A percentile compares a stretch with the other conserved stretches of the same genome.
phyloP scores from a whole-genome alignment of 148 eudicot species.

The Rhododendron griersonianum region DNA sequence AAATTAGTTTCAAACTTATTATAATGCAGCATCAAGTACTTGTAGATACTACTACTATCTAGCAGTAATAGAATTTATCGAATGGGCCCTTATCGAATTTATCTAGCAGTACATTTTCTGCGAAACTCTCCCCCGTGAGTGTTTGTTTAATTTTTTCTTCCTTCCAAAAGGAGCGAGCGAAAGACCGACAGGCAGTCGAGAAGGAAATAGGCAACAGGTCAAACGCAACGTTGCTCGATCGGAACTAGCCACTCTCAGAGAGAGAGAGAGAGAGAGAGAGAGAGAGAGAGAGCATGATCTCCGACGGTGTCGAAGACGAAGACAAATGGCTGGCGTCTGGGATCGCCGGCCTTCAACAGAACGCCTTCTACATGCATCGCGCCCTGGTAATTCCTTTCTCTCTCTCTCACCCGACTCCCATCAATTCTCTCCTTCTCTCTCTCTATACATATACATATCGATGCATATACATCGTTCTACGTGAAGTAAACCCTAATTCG shows the following conservation, averaged over 20 bases:
- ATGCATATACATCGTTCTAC: neutral
- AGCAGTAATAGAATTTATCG: too few relatives aligned
- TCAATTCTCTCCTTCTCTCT: neutral
- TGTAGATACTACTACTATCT: too few relatives aligned
- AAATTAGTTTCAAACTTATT: too few relatives aligned
- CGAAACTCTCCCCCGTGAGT: too few relatives aligned
- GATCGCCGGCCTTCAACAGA: constrained; percentile 90
- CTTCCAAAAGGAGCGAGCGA: neutral
- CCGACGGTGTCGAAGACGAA: constrained; percentile 81
- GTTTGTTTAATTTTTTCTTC: too few relatives aligned
- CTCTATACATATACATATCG: neutral
- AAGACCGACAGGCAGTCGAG: constrained; percentile 34
- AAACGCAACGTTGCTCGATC: constrained; percentile 5
- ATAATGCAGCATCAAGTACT: too few relatives aligned
- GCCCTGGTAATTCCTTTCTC: constrained; percentile 54
- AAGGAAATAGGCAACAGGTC: constrained; percentile 44
- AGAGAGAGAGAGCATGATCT: constrained; percentile 38
- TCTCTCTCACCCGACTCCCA: neutral
- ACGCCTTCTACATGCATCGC: constrained; percentile 95
- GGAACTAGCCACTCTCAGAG: neutral
- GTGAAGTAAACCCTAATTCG: constrained; percentile 49
- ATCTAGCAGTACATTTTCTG: too few relatives aligned
- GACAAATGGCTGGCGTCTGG: constrained; percentile 86
- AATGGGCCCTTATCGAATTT: too few relatives aligned
- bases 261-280: constrained; percentile 9